These are phyloP conservation scores for Penicillium verrucosum DNA, from an alignment of 2,329 filamentous ascomycete genomes.

Conservation along the genomic window DNA sequence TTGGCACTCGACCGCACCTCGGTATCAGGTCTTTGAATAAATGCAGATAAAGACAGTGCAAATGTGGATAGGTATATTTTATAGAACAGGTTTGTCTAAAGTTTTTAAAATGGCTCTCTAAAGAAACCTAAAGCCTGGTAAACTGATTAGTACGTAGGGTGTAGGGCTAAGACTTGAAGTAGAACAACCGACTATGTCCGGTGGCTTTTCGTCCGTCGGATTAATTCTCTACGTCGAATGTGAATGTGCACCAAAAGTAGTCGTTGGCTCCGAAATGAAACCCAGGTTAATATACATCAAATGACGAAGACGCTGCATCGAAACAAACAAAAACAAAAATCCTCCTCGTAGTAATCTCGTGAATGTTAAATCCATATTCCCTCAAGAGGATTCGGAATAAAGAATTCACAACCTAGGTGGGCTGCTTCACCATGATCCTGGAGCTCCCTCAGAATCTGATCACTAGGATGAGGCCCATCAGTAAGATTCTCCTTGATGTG, in stretches of 20 bases:
- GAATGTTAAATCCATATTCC: conserved; percentile 41
- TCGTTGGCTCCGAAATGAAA: neutral
- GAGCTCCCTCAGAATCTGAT: conserved; percentile 69
- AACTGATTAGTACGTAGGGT: neutral
- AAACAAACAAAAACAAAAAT: neutral
- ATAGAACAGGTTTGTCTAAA: neutral
- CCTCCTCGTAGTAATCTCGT: neutral
- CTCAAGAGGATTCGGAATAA: conserved; percentile 66
- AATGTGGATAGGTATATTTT: neutral
- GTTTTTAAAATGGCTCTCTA: neutral
- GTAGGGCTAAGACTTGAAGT: neutral
- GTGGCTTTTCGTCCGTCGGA: neutral
- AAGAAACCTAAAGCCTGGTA: too few relatives aligned
- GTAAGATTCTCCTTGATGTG: conserved; percentile 85
- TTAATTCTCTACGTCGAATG: neutral
- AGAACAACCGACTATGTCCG: neutral
- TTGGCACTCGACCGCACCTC: conserved; percentile 1
- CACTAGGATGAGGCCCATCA: conserved; percentile 64
- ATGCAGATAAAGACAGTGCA: neutral
- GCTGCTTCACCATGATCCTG: conserved; percentile 61
- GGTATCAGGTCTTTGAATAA: neutral
- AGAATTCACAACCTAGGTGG: conserved; percentile 74
- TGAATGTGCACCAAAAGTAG: neutral
- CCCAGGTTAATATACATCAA: neutral
- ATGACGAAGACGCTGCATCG: neutral